Conservation (phyloP, 78 protist genomes). For the Corallochytrium limacisporum region DNA sequence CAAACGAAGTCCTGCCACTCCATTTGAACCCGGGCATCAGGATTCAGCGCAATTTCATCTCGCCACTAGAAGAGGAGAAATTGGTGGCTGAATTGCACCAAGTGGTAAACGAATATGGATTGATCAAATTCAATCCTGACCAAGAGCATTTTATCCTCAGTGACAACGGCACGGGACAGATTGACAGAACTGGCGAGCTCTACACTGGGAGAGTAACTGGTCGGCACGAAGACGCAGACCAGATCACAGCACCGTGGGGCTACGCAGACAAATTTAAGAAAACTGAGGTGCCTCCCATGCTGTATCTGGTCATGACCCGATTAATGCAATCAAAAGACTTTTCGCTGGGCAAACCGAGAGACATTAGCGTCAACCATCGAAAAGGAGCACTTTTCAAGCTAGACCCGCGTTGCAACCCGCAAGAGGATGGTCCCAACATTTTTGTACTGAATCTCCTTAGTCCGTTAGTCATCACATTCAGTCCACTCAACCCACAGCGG, state of each 20-base stretch:
- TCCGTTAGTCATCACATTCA: not conserved
- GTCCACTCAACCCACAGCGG: not conserved
- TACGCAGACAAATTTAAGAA: not conserved
- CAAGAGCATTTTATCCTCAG: too few relatives aligned
- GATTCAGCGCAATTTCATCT: too few relatives aligned
- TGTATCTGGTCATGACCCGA: not conserved
- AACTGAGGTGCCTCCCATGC: not conserved
- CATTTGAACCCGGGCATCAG: too few relatives aligned
- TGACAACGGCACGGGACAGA: too few relatives aligned
- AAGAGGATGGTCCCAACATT: not conserved
- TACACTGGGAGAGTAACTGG: not conserved
- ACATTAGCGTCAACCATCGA: not conserved
- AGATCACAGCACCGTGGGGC: not conserved
- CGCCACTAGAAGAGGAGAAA: too few relatives aligned
- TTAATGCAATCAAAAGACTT: not conserved
- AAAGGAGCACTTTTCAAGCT: not conserved
- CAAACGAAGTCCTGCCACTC: too few relatives aligned
- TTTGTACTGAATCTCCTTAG: not conserved
- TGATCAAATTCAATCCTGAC: too few relatives aligned
- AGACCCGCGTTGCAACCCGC: constrained; percentile 3
- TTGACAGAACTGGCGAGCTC: too few relatives aligned
- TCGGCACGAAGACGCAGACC: not conserved
- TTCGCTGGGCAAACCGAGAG: not conserved
- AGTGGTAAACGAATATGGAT: too few relatives aligned
- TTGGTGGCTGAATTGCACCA: too few relatives aligned